These are phyloP conservation scores for Phytophthora macrochlamydospora DNA, from an alignment of 352 stramenopile genomes.

Conservation along the genomic window DNA sequence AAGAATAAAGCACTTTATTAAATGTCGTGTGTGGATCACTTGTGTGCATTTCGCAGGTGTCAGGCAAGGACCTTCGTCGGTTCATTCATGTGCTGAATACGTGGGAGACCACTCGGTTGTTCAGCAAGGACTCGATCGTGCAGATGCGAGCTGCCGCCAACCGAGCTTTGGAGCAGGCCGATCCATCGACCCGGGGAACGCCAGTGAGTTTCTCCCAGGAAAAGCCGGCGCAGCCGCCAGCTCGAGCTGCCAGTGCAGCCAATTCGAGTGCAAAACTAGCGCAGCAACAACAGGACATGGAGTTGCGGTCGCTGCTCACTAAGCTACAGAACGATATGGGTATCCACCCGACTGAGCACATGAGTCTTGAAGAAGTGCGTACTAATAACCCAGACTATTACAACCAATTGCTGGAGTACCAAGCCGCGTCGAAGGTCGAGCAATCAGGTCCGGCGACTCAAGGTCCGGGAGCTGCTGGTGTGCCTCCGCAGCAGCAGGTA, in stretches of 20 bases:
- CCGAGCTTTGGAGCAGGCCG: slow-evolving; percentile 49
- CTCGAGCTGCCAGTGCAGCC: background rate
- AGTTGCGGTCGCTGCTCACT: slow-evolving; percentile 80
- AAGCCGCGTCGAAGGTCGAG: slow-evolving; percentile 41
- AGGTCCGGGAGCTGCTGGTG: slow-evolving; percentile 11
- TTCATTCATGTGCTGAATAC: slow-evolving; percentile 89
- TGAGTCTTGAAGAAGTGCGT: slow-evolving; percentile 88
- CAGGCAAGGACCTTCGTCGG: slow-evolving; percentile 76
- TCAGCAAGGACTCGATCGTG: slow-evolving; percentile 52
- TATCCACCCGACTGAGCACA: slow-evolving; percentile 86
- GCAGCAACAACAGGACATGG: slow-evolving; percentile 71
- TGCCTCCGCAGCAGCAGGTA: slow-evolving; percentile 16
- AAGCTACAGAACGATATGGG: slow-evolving; percentile 89
- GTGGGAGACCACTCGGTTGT: slow-evolving; percentile 74
- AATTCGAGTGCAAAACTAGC: slow-evolving; percentile 21
- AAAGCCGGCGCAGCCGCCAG: slow-evolving; percentile 14
- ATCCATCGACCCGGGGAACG: slow-evolving; percentile 43
- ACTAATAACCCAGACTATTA: slow-evolving; percentile 87
- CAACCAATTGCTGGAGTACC: slow-evolving; percentile 77
- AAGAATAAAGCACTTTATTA: slow-evolving; percentile 19
- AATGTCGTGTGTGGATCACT: background rate
- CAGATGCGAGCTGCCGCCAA: slow-evolving; percentile 78
- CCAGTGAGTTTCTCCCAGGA: slow-evolving; percentile 62
- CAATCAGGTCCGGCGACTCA: slow-evolving; percentile 9
- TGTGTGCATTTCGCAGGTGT: slow-evolving; percentile 45